phyloP scores from a whole-genome alignment of 176 grass and related monocot genomes.

The Saccharum spontaneum region DNA sequence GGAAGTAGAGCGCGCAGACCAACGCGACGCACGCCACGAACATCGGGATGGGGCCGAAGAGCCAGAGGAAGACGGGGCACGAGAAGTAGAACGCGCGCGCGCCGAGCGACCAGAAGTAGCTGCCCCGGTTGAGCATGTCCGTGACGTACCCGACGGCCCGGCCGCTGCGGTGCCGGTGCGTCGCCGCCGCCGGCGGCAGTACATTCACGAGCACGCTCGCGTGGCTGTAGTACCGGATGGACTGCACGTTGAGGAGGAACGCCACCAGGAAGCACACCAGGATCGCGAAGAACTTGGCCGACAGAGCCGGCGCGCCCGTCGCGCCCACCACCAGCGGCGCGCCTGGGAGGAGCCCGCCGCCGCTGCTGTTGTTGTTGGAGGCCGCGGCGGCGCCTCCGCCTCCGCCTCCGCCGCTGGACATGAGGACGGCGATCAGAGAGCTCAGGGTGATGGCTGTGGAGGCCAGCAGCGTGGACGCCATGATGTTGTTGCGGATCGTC shows the following conservation, averaged over 20 bases:
- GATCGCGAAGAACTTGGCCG: slow-evolving; percentile 73
- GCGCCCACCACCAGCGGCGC: no score
- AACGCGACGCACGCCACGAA: slow-evolving; percentile 20
- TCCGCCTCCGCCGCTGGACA: slow-evolving; percentile 43
- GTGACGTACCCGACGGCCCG: slow-evolving; percentile 46
- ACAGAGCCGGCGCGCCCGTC: neutral
- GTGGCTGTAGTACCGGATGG: slow-evolving; percentile 88
- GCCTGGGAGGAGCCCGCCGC: no score
- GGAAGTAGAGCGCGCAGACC: slow-evolving; percentile 46
- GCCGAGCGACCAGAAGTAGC: slow-evolving; percentile 79
- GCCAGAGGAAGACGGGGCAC: slow-evolving; percentile 65
- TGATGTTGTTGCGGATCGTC: slow-evolving; percentile 93
- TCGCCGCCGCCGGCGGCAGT: no score
- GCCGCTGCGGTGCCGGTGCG: slow-evolving; percentile 41
- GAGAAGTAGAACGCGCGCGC: slow-evolving; percentile 62
- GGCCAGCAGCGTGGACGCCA: slow-evolving; percentile 81
- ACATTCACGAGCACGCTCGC: slow-evolving; percentile 59
- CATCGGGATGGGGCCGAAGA: slow-evolving; percentile 65
- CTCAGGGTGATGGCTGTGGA: slow-evolving; percentile 73
- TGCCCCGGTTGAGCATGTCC: slow-evolving; percentile 42
- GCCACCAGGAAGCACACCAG: slow-evolving; percentile 80
- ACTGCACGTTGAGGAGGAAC: slow-evolving; percentile 86
- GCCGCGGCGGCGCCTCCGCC: no score
- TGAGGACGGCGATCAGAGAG: slow-evolving; percentile 69
- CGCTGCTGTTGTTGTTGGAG: no score